These are phyloP conservation scores for Fallopia convolvulus DNA, from an alignment of 148 eudicot species.

Conservation along the genomic window DNA sequence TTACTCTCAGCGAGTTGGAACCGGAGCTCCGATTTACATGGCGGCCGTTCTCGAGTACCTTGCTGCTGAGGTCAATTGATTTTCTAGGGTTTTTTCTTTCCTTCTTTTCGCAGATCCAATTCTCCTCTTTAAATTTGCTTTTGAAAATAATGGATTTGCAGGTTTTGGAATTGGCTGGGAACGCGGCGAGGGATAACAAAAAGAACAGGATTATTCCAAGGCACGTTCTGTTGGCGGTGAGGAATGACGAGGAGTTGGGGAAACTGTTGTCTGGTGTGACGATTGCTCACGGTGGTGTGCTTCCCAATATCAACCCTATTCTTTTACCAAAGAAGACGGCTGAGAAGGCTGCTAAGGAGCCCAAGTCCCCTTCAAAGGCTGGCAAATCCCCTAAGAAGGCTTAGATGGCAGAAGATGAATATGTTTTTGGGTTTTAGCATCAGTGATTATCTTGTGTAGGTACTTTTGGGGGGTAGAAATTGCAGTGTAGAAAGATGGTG, in stretches of 20 bases:
- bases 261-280: slow-evolving; percentile 11
- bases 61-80: neutral
- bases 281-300: slow-evolving; percentile 5
- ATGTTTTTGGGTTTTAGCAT: too few species aligned
- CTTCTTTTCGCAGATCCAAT: neutral
- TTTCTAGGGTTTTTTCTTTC: neutral
- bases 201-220: slow-evolving; percentile 13
- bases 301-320: neutral
- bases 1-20: slow-evolving; percentile 2
- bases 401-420: neutral
- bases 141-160: neutral
- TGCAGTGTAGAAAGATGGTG: neutral
- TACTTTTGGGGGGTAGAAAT: neutral
- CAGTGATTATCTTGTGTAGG: neutral
- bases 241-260: slow-evolving; percentile 13
- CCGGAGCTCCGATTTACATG: slow-evolving; percentile 9
- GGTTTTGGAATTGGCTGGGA: slow-evolving; percentile 11
- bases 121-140: neutral
- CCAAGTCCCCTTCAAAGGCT: slow-evolving; percentile 6
- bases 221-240: slow-evolving; percentile 6
- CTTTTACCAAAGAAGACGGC: slow-evolving; percentile 9
- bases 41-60: slow-evolving; percentile 8
- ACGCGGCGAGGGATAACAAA: slow-evolving; percentile 10
- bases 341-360: neutral
- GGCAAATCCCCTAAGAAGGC: neutral